phyloP scores from a whole-genome alignment of 371 early-diverging fungal species.

The Smittium culicis region DNA sequence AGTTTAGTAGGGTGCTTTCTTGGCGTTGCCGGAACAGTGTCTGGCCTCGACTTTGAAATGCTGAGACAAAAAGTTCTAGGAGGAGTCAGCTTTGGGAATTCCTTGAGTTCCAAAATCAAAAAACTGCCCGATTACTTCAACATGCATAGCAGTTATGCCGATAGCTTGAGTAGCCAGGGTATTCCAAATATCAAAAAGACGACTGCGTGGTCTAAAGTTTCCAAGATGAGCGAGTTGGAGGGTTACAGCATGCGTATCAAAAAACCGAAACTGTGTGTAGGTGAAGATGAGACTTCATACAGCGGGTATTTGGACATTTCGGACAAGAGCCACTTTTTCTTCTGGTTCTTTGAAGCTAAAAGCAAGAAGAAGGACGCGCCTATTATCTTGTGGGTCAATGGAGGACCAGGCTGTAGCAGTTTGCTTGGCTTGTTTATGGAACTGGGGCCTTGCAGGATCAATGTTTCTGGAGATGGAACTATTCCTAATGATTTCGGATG shows the following conservation, averaged over 20 bases:
- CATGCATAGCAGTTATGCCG: too few species aligned
- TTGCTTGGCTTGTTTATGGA: slow-evolving; percentile 58
- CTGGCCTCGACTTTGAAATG: too few species aligned
- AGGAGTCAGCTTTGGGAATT: too few species aligned
- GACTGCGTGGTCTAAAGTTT: slow-evolving; percentile 1
- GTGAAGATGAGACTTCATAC: slow-evolving; percentile 49
- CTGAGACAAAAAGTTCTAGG: too few species aligned
- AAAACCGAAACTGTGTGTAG: slow-evolving; percentile 58
- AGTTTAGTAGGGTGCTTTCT: too few species aligned
- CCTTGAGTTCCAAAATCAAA: too few species aligned
- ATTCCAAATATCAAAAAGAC: too few species aligned
- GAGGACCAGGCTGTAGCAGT: slow-evolving; percentile 70
- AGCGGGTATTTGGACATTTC: slow-evolving; percentile 58
- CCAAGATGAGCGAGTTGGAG: slow-evolving; percentile 40
- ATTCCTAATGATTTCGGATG: slow-evolving; percentile 43
- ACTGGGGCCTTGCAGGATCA: slow-evolving; percentile 60
- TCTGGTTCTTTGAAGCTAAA: slow-evolving; percentile 68
- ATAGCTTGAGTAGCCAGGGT: too few species aligned
- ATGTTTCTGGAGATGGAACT: slow-evolving; percentile 41
- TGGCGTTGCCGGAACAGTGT: too few species aligned
- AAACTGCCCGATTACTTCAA: too few species aligned
- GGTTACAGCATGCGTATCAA: slow-evolving; percentile 57
- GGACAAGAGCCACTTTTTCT: slow-evolving; percentile 53
- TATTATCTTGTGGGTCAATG: slow-evolving; percentile 57
- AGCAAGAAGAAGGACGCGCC: slow-evolving; percentile 48